Evolutionary conservation across 164 flowering plant genomes (phyloP), one percentile per base, ranked within the genome.

Genomic region (Sextonia rubra): DNA sequence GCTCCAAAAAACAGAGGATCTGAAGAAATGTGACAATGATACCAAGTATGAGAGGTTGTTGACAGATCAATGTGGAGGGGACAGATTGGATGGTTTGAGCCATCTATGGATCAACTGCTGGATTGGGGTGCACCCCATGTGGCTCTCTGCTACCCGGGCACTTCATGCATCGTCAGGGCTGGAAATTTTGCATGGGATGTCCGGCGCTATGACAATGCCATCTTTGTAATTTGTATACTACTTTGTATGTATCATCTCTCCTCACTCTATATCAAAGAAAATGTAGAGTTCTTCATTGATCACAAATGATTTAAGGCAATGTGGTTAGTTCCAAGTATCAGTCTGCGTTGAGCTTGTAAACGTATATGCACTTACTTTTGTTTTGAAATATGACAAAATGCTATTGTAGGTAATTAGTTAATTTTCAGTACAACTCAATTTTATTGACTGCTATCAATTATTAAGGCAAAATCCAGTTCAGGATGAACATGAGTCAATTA

Each of bases 91-190:
- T 11, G 71, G 61, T 20, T n/a, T 72, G 6, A 64, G 52, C 29
- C 84, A 77, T 77, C 75, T 88, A 20, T 85, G 90, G 90, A 79
- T 72, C 60, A 82, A 81, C 62, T 89, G 89, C 69, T 89, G 92
- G 90, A 65, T 73, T 62, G 87, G 88, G 26, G 60, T 89, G 65
- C 85, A 82, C 75, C 93, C 93, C 1, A 75, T 68, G 0, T 86
- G 85, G 84, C 87, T 89, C 44, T 52, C 87, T 64, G 75, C 29
- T 25, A 64, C 75, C 18, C 82, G 90, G 12, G 27, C 80, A 55
- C 76, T 20, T 79, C 87, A 26, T 77, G 74, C 2, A 9, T 74
- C 0, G 47, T 68, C 76, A 56, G 85, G 79, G 76, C 75, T 7
- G 82, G 73, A 1, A 66, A 87, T 72, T 61, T 89, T 23, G 63